A percentile compares a stretch with the other conserved stretches of the same genome.
Evolutionary conservation across 345 rosid genomes (phyloP).

Genomic region (Salix caprea): DNA sequence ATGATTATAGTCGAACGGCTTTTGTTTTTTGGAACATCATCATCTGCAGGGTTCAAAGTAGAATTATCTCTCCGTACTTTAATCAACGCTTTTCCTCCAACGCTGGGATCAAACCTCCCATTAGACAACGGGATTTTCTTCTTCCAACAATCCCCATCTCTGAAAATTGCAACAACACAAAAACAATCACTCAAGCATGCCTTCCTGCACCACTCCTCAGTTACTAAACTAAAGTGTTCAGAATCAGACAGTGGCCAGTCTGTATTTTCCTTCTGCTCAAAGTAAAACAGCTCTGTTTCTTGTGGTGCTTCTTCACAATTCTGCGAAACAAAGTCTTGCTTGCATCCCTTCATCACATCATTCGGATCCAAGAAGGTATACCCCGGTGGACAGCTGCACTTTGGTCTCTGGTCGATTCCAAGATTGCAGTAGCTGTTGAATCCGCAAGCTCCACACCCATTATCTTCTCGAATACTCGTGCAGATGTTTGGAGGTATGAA

Average conservation of each 20-base stretch:
- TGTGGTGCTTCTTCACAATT: background rate
- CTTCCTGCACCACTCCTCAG: background rate
- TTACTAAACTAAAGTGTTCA: background rate
- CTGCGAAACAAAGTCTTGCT: background rate
- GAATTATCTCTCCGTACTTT: constrained; percentile 18
- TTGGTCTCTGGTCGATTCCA: constrained; percentile 9
- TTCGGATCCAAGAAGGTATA: constrained; percentile 15
- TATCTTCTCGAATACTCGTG: background rate
- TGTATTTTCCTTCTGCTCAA: background rate
- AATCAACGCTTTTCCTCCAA: constrained; percentile 20
- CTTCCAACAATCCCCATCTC: constrained; percentile 27
- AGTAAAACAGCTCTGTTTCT: background rate
- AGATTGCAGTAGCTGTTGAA: constrained; percentile 29
- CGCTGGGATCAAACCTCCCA: constrained; percentile 10
- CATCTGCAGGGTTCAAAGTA: background rate
- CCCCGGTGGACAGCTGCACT: constrained; percentile 24
- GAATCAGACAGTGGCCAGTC: background rate
- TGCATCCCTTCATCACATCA: constrained; percentile 8
- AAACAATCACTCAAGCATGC: constrained; percentile 1
- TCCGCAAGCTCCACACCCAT: constrained; percentile 30
- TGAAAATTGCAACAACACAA: constrained; percentile 11
- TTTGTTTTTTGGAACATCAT: no score
- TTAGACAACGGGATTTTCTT: constrained; percentile 39
- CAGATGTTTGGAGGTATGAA: constrained; percentile 25
- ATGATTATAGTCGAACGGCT: background rate